A percentile compares a stretch with the other conserved stretches of the same genome.
phyloP scores from a whole-genome alignment of 805 yeast genomes.

The Spathaspora boniae region DNA sequence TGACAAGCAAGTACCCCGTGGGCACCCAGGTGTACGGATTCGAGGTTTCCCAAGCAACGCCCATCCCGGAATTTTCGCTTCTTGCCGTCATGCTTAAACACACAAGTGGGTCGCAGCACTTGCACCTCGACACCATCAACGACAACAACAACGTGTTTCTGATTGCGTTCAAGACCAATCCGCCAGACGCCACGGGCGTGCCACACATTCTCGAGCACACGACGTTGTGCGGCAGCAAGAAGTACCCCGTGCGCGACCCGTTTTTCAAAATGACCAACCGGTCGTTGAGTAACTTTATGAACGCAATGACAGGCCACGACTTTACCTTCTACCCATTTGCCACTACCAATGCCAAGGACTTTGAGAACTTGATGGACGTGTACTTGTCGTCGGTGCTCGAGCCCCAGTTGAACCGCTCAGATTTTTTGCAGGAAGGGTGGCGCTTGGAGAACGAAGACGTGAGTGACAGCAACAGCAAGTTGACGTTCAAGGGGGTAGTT shows the following conservation, averaged over 20 bases:
- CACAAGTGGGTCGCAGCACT: constrained; percentile 72
- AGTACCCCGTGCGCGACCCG: constrained; percentile 94
- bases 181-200: constrained; percentile 92
- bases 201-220: constrained; percentile 97
- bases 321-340: constrained; percentile 96
- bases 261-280: constrained; percentile 95
- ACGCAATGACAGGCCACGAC: constrained; percentile 98
- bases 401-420: constrained; percentile 74
- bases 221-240: constrained; percentile 78
- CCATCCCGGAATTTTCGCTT: constrained; percentile 78
- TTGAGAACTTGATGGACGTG: constrained; percentile 76
- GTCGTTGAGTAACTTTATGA: constrained; percentile 95
- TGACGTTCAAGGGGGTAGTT: constrained; percentile 90
- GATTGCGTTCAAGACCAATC: constrained; percentile 87
- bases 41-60: constrained; percentile 56
- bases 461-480: constrained; percentile 54
- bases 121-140: constrained; percentile 76
- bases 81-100: constrained; percentile 76
- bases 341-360: constrained; percentile 84
- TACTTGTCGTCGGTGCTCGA: constrained; percentile 83
- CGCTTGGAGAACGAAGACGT: constrained; percentile 73
- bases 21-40: constrained; percentile 68
- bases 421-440: constrained; percentile 97
- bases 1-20: constrained; percentile 54
- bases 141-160: constrained; percentile 87